Base-by-base conservation (phyloP, 192 early-diverging fungal genomes). In the Podila verticillata region DNA sequence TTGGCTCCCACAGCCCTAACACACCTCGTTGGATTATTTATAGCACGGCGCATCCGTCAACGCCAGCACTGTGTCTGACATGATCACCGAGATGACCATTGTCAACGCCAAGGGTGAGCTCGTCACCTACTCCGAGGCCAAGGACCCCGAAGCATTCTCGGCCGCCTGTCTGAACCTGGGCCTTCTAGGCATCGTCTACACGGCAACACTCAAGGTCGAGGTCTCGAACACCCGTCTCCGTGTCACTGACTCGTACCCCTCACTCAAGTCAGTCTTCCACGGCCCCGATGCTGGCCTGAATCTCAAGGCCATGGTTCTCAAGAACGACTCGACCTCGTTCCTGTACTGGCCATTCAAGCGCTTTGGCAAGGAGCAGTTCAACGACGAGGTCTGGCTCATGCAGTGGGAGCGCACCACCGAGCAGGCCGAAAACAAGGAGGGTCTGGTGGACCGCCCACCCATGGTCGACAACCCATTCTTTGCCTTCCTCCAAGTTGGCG, bases 121-220 rank as follows among this genome's bases (percentile, higher is more conserved):
- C 9, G 61, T 80, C 44, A 80, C 77, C 12, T 80, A 80, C 57
- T 68, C 70, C 1, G 70, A 67, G 7, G 51, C 58, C 22, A 58
- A 48, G 17, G 70, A 68, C 26, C 77, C 64, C 17, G 65, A 65
- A n/a, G 68, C 68, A 29, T 79, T 79, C 54, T 63, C 51, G 3
- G 69, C 64, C 35, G 75, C 75, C n/a, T 66, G 69, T 59, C 29
- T 79, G n/a, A 79, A 72, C 65, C 69, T 79, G 1, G 84, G 84
- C 20, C 72, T 83, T 31, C 59, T 85, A 0, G 82, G 84, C 12
- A 77, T 84, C 13, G 78, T 84, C 56, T 86, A 82, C 66, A 86
- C 68, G 1, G 66, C 70, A 4, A 78, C 73, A 12, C 74, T 84
- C 22, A 39, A 57, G 9, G 77, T 84, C 32, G 75, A 79, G 64